These are phyloP conservation scores for Trypanosomatidae sp. DNA, from an alignment of 208 protist genomes.

Conservation along the genomic window DNA sequence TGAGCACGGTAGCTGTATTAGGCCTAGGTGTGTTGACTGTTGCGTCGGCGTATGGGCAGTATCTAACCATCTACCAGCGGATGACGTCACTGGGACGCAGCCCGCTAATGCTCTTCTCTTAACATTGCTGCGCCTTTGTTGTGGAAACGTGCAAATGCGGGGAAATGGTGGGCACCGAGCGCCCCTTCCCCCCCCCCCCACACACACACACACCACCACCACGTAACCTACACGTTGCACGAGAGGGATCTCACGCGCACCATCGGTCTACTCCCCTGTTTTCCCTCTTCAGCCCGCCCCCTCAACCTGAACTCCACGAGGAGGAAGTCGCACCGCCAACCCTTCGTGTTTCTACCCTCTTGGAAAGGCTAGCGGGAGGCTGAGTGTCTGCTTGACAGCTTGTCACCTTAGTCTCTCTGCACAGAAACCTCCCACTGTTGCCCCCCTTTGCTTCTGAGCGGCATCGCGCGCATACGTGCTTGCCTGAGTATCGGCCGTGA, in stretches of 20 bases:
- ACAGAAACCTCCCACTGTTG: neutral
- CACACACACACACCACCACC: neutral
- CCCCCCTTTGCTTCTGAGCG: neutral
- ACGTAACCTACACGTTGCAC: neutral
- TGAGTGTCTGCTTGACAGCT: neutral
- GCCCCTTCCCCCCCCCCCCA: neutral
- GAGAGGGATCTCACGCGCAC: neutral
- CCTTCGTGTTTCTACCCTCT: neutral
- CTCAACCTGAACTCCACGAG: neutral
- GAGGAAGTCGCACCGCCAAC: neutral
- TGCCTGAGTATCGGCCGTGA: neutral
- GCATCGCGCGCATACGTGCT: neutral
- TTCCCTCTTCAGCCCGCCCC: neutral
- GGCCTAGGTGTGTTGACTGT: slow-evolving; percentile 21
- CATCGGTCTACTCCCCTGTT: neutral
- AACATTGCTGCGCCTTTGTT: neutral
- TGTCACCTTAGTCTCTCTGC: neutral
- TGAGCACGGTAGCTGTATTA: slow-evolving; percentile 22
- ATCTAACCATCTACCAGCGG: slow-evolving; percentile 44
- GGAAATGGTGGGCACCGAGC: neutral
- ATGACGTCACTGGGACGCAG: slow-evolving; percentile 24
- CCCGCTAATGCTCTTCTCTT: slow-evolving; percentile 17
- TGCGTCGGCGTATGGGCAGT: slow-evolving; percentile 40
- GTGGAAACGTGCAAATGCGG: neutral
- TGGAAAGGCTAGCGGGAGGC: neutral